These are phyloP conservation scores for Bidens hawaiensis DNA, from an alignment of 140 eudicot species.

Conservation along the genomic window DNA sequence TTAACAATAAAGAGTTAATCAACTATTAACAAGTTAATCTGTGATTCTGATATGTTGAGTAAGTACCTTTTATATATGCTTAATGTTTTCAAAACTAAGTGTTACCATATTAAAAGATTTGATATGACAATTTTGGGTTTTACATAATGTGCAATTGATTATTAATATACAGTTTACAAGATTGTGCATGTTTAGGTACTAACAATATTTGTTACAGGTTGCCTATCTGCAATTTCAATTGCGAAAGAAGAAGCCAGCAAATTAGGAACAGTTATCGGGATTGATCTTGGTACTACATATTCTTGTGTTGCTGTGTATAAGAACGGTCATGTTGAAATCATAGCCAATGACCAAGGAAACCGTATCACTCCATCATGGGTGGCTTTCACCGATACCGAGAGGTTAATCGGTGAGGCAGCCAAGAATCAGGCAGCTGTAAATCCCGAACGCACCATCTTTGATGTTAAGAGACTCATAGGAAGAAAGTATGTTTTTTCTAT, in stretches of 20 bases:
- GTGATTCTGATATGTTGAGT: not conserved
- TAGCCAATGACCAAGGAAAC: conserved; percentile 80
- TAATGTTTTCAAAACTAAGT: no score
- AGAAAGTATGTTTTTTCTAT: conserved; percentile 42
- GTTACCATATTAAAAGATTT: no score
- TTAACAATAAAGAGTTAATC: not conserved
- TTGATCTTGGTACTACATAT: conserved; percentile 77
- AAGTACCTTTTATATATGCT: no score
- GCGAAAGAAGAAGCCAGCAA: conserved; percentile 62
- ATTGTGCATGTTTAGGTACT: not conserved
- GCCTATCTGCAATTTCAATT: conserved; percentile 43
- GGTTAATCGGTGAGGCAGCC: conserved; percentile 81
- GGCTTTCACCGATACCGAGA: conserved; percentile 61
- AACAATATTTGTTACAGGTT: conserved; percentile 30
- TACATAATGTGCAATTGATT: not conserved
- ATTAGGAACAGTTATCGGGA: conserved; percentile 64
- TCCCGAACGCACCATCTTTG: conserved; percentile 66
- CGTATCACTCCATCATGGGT: conserved; percentile 93
- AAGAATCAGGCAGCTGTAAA: conserved; percentile 75
- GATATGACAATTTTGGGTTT: not conserved
- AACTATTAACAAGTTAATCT: not conserved
- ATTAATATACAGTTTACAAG: not conserved
- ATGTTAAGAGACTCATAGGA: conserved; percentile 72
- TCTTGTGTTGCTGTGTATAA: conserved; percentile 84
- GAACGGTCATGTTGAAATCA: conserved; percentile 71